phyloP scores from a whole-genome alignment of 2,329 filamentous ascomycete genomes.

The Talaromyces pinophilus region DNA sequence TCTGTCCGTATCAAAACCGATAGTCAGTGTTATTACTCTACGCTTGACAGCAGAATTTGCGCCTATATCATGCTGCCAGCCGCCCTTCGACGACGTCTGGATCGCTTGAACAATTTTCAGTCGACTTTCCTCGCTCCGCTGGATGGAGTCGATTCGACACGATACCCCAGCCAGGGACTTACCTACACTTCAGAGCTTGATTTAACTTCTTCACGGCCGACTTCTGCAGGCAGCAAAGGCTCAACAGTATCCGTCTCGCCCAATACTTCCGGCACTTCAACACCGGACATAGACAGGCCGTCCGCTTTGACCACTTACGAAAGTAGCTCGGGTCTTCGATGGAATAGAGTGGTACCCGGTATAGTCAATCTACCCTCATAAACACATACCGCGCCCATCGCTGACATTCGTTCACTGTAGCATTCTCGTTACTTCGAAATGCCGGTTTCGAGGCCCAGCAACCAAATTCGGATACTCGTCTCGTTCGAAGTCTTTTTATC shows the following conservation, averaged over 20 bases:
- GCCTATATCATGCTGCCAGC: constrained; percentile 28
- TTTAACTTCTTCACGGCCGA: constrained; percentile 21
- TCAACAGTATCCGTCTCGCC: constrained; percentile 26
- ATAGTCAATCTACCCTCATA: constrained; percentile 18
- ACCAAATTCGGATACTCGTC: constrained; percentile 33
- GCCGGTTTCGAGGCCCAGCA: constrained; percentile 40
- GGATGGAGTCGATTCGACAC: neutral
- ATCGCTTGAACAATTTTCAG: constrained; percentile 29
- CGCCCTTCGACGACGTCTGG: constrained; percentile 33
- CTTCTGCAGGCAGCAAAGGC: constrained; percentile 30
- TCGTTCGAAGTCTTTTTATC: constrained; percentile 39
- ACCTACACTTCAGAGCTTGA: constrained; percentile 9
- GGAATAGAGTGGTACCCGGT: constrained; percentile 41
- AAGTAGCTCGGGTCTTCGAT: constrained; percentile 35
- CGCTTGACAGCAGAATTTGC: neutral
- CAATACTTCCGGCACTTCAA: constrained; percentile 20
- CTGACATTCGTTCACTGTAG: constrained; percentile 25
- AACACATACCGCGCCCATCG: too few species aligned
- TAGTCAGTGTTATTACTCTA: neutral
- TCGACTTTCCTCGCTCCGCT: constrained; percentile 17
- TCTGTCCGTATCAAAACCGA: neutral
- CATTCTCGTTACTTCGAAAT: constrained; percentile 40
- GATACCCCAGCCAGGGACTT: neutral
- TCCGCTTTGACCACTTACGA: constrained; percentile 30
- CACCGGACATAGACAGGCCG: constrained; percentile 17